Evolutionary conservation across 2,329 filamentous ascomycete genomes (phyloP).

Genomic region (Phialophora tarda): DNA sequence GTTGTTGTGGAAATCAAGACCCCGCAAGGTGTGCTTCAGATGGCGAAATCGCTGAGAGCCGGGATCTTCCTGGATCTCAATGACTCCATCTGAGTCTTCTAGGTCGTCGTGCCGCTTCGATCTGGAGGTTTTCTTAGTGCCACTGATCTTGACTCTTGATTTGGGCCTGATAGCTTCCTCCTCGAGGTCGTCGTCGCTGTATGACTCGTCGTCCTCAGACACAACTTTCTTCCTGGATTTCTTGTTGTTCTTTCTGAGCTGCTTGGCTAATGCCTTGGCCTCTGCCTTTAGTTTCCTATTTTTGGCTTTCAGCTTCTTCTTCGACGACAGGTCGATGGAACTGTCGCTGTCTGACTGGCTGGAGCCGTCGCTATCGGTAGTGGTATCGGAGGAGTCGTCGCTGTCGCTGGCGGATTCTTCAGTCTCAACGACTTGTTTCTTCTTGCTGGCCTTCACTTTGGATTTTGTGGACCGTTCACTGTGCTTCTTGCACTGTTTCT

Average conservation of each 20-base stretch:
- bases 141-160: constrained; percentile 13
- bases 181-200: constrained; percentile 14
- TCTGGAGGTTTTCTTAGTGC: constrained; percentile 18
- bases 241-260: constrained; percentile 22
- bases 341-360: constrained; percentile 27
- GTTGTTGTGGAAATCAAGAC: constrained; percentile 19
- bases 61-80: constrained; percentile 30
- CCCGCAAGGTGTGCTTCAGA: constrained; percentile 18
- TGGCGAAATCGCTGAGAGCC: constrained; percentile 22
- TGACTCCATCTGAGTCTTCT: constrained; percentile 18
- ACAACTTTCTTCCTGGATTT: constrained; percentile 20
- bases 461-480: constrained; percentile 10
- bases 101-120: constrained; percentile 10
- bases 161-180: constrained; percentile 13
- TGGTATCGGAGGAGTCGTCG: constrained; percentile 18
- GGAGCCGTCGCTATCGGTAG: constrained; percentile 23
- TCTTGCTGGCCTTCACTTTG: constrained; percentile 20
- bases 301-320: constrained; percentile 29
- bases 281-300: constrained; percentile 29
- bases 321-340: constrained; percentile 22
- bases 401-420: constrained; percentile 18
- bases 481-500: constrained; percentile 25
- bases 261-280: constrained; percentile 26
- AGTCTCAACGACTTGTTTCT: constrained; percentile 13
- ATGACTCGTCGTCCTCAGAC: constrained; percentile 25